Base-by-base conservation (phyloP, 306 rosid species). In the Lithocarpus polystachyus region DNA sequence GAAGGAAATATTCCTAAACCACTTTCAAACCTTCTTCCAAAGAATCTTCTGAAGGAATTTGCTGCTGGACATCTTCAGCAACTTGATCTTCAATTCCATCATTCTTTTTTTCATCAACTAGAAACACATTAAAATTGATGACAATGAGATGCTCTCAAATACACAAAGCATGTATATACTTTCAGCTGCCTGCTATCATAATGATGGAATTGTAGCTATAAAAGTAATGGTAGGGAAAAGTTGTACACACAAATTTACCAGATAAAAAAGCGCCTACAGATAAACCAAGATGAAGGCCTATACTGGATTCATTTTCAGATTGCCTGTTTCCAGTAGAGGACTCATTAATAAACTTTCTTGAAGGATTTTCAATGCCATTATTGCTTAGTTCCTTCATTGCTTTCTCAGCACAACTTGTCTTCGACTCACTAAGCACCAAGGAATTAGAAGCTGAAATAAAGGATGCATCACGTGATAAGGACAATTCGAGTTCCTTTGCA, bases 251-350 rank as follows among this genome's bases (percentile, higher is more conserved):
- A 71, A 83, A 71, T 74, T 84, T 90, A 94, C 97, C 97, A 61
- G 89, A 78, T 77, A 89, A 72, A 78, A 88, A 87, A 6, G 89
- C 81, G 75, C 93, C 93, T 79, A 88, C 88, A 13, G 92, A 85
- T 72, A 91, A 90, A 85, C 95, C 97, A 54, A 91, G 92, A 82
- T 90, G 87, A 81, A 88, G 86, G 82, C 97, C 93, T 87, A 86
- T 76, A 56, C 75, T 84, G 71, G 89, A 77, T 79, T 87, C 91
- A 84, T 53, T 82, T 81, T 83, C 82, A 56, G 84, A 86, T 71
- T 77, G 85, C 80, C 83, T 83, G 65, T 59, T 77, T 74, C 77
- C 72, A 52, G 54, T 54, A 71, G 62, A 79, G 74, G 93, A 83
- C 69, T 81, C 91, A 82, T 86, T 79, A 6, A 60, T 48, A 52